Evolutionary conservation across 2,329 filamentous ascomycete species (phyloP).

Genomic region (Trichophyton equinum): DNA sequence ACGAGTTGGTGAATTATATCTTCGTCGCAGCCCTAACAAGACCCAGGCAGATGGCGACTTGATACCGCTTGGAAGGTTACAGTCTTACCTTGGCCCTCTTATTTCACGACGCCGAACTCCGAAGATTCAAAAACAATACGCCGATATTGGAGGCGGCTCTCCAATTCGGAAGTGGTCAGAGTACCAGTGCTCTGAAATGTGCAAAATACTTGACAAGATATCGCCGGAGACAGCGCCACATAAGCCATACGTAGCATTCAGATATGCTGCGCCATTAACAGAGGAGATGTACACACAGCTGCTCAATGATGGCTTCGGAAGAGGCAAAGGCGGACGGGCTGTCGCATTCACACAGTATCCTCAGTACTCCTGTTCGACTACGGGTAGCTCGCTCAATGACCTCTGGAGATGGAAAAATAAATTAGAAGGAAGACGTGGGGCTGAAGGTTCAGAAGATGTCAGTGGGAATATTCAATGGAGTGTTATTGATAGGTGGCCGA

Average conservation of each 20-base stretch:
- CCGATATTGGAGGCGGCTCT: constrained; percentile 90
- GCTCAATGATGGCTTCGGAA: constrained; percentile 78
- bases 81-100: constrained; percentile 78
- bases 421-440: constrained; percentile 61
- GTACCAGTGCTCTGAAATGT: constrained; percentile 87
- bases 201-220: constrained; percentile 83
- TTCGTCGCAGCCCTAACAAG: neutral
- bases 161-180: constrained; percentile 98
- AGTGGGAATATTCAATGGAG: constrained; percentile 67
- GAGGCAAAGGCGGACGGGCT: constrained; percentile 77
- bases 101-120: constrained; percentile 80
- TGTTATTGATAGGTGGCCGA: constrained; percentile 95
- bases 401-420: constrained; percentile 90
- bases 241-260: constrained; percentile 94
- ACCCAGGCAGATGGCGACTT: constrained; percentile 75
- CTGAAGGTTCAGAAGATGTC: constrained; percentile 42
- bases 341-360: constrained; percentile 98
- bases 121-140: constrained; percentile 93
- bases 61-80: constrained; percentile 86
- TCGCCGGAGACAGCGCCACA: constrained; percentile 91
- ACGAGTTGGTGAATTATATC: constrained; percentile 3
- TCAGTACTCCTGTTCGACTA: constrained; percentile 96
- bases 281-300: constrained; percentile 83
- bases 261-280: constrained; percentile 85
- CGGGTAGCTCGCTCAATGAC: constrained; percentile 90